Evolutionary conservation across 306 rosid species (phyloP), one percentile per base, ranked within the genome.

Genomic region (Calophaca sinica): DNA sequence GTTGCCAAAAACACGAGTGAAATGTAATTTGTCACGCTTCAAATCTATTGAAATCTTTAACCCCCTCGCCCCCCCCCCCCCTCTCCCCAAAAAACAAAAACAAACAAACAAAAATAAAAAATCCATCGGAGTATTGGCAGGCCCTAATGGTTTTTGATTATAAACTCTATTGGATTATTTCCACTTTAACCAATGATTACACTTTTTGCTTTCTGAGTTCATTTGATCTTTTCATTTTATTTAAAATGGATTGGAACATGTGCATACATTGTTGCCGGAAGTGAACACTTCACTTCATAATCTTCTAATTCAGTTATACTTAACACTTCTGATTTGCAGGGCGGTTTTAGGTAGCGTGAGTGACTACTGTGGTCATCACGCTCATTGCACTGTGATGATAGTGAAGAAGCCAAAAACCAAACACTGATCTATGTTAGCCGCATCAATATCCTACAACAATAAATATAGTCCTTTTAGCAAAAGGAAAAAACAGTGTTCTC

Each of bases 331-430:
- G 9, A n/a, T 51, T 70, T 81, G 83, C 93, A 87, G 98, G 87
- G 97, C 89, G 7, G 83, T 89, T 64, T 80, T 93, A 36, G 96
- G 93, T 2, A 90, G 98, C 61, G 96, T 90, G 7, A 93, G 98
- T 80, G 98, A 90, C 81, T 88, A 89, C 26, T 93, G 98, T 80
- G 86, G 89, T 59, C 96, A 86, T 69, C 93, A 90, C 59, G 98
- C 97, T 75, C 87, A 75, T 76, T 88, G 93, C 84, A 76, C 87
- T 1, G 87, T 93, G 72, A 86, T 88, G 89, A 89, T 90, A 3
- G 96, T 89, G 84, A 90, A 89, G 91, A 85, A 35, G 87, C 97
- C 97, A 3, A 87, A 89, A 77, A 51, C 7, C 74, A 69, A 86
- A 49, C 90, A 79, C 75, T 87, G 69, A 84, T 69, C 58, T 41